Base-by-base conservation (phyloP, 2,329 filamentous ascomycete genomes). In the Colletotrichum zoysiae region DNA sequence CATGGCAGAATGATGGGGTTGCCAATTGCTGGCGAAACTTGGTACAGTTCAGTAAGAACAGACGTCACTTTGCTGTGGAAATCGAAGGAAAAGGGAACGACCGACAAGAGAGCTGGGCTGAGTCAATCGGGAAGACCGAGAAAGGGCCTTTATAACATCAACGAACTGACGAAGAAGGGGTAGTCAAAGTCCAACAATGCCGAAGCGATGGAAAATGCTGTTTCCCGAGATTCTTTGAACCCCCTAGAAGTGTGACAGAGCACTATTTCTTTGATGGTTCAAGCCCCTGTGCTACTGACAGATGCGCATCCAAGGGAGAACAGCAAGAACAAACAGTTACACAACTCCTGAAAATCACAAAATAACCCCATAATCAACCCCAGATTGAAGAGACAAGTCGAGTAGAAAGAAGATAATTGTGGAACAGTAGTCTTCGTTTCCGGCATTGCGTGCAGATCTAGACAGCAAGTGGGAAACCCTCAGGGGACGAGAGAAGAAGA, bases 1-100 rank as follows among this genome's bases (percentile, higher is more conserved):
- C 70, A 72, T 72, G 65, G 33, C 20, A 61, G 3, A 20, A 42
- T 46, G 12, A 14, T 38, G 23, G 14, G 14, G 7, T 18, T 18
- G 33, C 9, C 42, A 38, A 53, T 20, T 38, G n/a, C 23, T 42
- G 20, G 12, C 20, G 8, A 63, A 68, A 26, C 30, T 33, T 9
- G 3, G 8, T 26, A 7, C 35, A 46, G 33, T 51, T 14, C 18
- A 26, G 44, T 14, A 42, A 20, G 3, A 38, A 7, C n/a, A 48
- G 40, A 16, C 46, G 35, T 7, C 51, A 30, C 14, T 11, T n/a
- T 18, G 16, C 18, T 50, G 33, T 42, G 40, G 16, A 18, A 53
- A 20, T n/a, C 11, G 5, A 42, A 53, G 48, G 3, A 11, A 20
- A 38, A 12, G 33, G 35, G 33, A 16, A 48, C 20, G n/a, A 14